These are phyloP conservation scores for Smittium culicis DNA, from an alignment of 371 early-diverging fungal species.

Conservation along the genomic window DNA sequence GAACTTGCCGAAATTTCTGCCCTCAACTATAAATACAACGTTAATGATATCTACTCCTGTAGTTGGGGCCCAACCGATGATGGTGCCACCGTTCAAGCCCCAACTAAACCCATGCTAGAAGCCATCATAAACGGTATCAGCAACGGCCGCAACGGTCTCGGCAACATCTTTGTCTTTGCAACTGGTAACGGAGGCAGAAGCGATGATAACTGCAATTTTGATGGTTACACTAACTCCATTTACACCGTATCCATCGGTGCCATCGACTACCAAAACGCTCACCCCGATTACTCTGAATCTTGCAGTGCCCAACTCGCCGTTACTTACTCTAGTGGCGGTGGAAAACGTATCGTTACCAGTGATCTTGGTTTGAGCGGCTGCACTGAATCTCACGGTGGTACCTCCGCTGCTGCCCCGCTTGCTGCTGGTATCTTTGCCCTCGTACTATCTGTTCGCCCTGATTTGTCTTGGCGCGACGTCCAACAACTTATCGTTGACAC, in stretches of 20 bases:
- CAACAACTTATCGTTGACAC: constrained; percentile 69
- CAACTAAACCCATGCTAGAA: constrained; percentile 55
- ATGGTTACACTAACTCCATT: constrained; percentile 92
- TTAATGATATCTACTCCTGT: constrained; percentile 85
- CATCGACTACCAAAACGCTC: constrained; percentile 51
- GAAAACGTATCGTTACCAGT: constrained; percentile 69
- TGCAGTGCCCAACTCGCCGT: constrained; percentile 82
- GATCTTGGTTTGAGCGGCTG: constrained; percentile 57
- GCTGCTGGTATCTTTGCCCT: constrained; percentile 88
- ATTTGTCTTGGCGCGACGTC: constrained; percentile 83
- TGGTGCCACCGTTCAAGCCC: constrained; percentile 78
- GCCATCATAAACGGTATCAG: constrained; percentile 69
- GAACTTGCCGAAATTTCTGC: constrained; percentile 84
- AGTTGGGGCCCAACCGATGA: constrained; percentile 93
- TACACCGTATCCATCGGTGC: constrained; percentile 91
- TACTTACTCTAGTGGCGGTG: constrained; percentile 72
- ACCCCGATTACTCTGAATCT: constrained; percentile 77
- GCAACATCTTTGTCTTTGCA: constrained; percentile 87
- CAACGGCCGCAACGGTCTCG: constrained; percentile 73
- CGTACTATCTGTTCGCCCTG: constrained; percentile 68
- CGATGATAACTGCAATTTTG: constrained; percentile 89
- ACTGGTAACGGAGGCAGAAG: constrained; percentile 79
- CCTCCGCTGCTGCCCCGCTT: constrained; percentile 93
- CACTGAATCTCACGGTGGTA: constrained; percentile 75
- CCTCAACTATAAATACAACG: constrained; percentile 68